These are phyloP conservation scores for Syzygium aqueum DNA, from an alignment of 345 rosid genomes.

Conservation along the genomic window DNA sequence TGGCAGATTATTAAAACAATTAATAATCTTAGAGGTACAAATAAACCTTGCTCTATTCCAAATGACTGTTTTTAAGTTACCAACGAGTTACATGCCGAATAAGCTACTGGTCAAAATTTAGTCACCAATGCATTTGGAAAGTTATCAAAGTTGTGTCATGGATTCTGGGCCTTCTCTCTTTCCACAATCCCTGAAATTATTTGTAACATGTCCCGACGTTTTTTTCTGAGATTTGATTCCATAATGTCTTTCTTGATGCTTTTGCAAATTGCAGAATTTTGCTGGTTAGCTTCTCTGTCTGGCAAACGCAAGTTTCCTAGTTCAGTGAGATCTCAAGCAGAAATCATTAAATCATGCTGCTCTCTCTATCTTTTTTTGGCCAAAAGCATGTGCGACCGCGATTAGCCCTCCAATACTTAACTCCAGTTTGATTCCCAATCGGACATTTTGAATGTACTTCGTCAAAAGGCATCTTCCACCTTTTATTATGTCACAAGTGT, in stretches of 20 bases:
- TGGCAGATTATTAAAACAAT: background rate
- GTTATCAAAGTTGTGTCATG: too few species aligned
- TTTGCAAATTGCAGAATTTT: background rate
- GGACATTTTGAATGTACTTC: background rate
- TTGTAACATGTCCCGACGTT: too few species aligned
- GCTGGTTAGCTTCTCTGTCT: background rate
- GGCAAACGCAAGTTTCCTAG: background rate
- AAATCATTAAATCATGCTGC: background rate
- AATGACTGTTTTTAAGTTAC: background rate
- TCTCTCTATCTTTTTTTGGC: background rate
- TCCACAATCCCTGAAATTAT: too few species aligned
- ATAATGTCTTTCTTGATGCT: too few species aligned
- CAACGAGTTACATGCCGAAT: background rate
- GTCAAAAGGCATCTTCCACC: background rate
- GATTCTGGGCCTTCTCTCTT: too few species aligned
- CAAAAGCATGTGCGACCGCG: background rate
- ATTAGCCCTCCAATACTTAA: background rate
- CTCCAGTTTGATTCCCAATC: background rate
- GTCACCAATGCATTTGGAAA: too few species aligned
- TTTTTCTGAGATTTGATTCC: too few species aligned
- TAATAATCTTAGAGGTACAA: background rate
- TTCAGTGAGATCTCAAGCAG: background rate
- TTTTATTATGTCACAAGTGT: background rate
- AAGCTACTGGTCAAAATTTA: too few species aligned
- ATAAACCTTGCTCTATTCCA: background rate